Base-by-base conservation (phyloP, 345 rosid genomes). In the Pistacia vera region DNA sequence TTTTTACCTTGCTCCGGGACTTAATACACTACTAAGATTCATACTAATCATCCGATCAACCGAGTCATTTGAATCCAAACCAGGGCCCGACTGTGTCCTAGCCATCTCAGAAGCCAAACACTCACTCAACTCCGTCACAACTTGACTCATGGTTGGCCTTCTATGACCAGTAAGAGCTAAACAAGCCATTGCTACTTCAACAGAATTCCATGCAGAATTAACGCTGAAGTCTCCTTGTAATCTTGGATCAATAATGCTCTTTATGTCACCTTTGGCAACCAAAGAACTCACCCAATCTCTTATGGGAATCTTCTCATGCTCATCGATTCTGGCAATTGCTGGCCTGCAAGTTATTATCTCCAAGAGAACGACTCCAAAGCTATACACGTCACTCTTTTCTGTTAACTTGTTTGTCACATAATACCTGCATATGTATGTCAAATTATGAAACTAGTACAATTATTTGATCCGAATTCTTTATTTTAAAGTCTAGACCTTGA, bases 151-250 rank as follows among this genome's bases (percentile, higher is more conserved):
- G 44, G 55, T 46, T 44, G 87, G 87, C 67, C 87, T 76, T 48
- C 44, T 54, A 5, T 51, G 55, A 8, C 72, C 60, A 16, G 54
- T 61, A 30, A 56, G 22, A 17, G 79, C 62, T 18, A 84, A 75
- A 64, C 85, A 79, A n/a, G 78, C 75, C 84, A 86, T 80, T 60
- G 86, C 92, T 56, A 83, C 16, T 71, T 85, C 87, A 35, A 82
- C 79, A 20, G 75, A 83, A 85, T 85, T 86, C 85, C 87, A 77
- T 1, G 71, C 86, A 16, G 86, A 86, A 28, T 81, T 72, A 33
- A 72, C 10, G 66, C 78, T 77, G 46, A 44, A 86, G 13, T 82
- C 80, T 16, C 85, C 87, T 33, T 55, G 36, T 20, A 88, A 75
- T 13, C 81, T 82, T 44, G 83, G 84, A 81, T 88, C 88, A 57